phyloP scores from a whole-genome alignment of 768 basidiomycete genomes.

The Pisolithus microcarpus region DNA sequence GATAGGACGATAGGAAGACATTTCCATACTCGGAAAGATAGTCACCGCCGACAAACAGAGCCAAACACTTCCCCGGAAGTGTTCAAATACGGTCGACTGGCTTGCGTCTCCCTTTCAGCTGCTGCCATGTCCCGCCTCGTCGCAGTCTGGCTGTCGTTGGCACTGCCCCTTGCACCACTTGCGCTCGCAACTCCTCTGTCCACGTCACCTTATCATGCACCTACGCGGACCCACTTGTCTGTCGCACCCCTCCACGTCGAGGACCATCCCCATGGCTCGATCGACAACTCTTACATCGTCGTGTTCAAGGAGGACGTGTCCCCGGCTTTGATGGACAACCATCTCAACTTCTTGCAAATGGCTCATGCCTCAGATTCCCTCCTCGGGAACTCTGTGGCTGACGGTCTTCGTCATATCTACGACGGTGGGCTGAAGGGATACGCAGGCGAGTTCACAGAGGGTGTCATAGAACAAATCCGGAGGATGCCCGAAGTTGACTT shows the following conservation, averaged over 20 bases:
- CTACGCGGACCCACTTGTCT: slow-evolving; percentile 38
- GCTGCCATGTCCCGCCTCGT: slow-evolving; percentile 27
- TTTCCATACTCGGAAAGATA: too few relatives aligned
- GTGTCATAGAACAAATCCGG: slow-evolving; percentile 69
- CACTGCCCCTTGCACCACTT: slow-evolving; percentile 31
- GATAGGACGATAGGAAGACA: too few relatives aligned
- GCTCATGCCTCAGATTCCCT: slow-evolving; percentile 50
- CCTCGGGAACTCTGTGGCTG: slow-evolving; percentile 35
- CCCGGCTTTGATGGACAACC: slow-evolving; percentile 54
- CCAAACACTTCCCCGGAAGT: slow-evolving; percentile 13
- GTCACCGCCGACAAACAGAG: slow-evolving; percentile 25
- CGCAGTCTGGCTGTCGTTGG: slow-evolving; percentile 29
- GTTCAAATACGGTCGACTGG: slow-evolving; percentile 19
- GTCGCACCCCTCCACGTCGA: slow-evolving; percentile 55
- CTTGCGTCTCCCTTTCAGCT: slow-evolving; percentile 10
- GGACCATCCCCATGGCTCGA: slow-evolving; percentile 59
- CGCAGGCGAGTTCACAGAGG: slow-evolving; percentile 67
- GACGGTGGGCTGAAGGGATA: slow-evolving; percentile 70
- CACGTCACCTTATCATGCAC: slow-evolving; percentile 29
- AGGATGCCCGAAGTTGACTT: slow-evolving; percentile 84
- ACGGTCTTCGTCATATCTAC: slow-evolving; percentile 71
- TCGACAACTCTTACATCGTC: slow-evolving; percentile 94
- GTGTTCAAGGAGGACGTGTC: slow-evolving; percentile 71
- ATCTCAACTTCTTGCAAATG: slow-evolving; percentile 70
- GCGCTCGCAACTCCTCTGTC: slow-evolving; percentile 39